Evolutionary conservation across 768 basidiomycete genomes (phyloP).

Genomic region (Amanita rimosa): DNA sequence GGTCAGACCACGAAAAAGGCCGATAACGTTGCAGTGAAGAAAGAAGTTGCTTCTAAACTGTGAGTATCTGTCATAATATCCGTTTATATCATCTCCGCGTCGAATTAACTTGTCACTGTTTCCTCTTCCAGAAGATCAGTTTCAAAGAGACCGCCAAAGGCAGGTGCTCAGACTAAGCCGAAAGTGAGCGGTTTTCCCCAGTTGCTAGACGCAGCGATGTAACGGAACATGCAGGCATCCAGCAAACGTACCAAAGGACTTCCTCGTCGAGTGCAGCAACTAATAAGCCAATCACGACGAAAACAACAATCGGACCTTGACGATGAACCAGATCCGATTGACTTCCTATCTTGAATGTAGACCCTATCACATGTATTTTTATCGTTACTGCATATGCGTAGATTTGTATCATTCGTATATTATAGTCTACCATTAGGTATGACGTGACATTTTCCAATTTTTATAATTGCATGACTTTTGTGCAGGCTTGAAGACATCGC

Average conservation of each 20-base stretch:
- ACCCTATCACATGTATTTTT: not conserved
- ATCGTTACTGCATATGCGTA: not conserved
- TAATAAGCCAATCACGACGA: conserved; percentile 25
- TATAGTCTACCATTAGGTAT: not conserved
- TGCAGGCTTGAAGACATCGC: no score
- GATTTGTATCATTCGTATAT: conserved; percentile 4
- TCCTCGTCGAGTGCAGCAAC: conserved; percentile 25
- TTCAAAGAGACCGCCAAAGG: not conserved
- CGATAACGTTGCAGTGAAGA: not conserved
- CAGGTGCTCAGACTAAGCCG: not conserved
- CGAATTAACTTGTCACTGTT: not conserved
- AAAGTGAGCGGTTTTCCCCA: conserved; percentile 1
- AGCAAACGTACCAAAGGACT: conserved; percentile 18
- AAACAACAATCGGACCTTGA: conserved; percentile 21
- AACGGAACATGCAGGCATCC: not conserved
- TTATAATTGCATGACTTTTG: no score
- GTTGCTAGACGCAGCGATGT: not conserved
- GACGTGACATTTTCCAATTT: no score
- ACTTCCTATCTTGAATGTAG: conserved; percentile 28
- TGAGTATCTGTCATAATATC: not conserved
- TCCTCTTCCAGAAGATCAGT: conserved; percentile 14
- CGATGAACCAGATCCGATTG: conserved; percentile 33
- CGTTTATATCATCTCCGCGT: not conserved
- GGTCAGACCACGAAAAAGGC: not conserved
- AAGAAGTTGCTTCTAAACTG: not conserved